Evolutionary conservation across 768 basidiomycete genomes (phyloP), one percentile per base, ranked within the genome.

Genomic region (Daedaleopsis nitida): DNA sequence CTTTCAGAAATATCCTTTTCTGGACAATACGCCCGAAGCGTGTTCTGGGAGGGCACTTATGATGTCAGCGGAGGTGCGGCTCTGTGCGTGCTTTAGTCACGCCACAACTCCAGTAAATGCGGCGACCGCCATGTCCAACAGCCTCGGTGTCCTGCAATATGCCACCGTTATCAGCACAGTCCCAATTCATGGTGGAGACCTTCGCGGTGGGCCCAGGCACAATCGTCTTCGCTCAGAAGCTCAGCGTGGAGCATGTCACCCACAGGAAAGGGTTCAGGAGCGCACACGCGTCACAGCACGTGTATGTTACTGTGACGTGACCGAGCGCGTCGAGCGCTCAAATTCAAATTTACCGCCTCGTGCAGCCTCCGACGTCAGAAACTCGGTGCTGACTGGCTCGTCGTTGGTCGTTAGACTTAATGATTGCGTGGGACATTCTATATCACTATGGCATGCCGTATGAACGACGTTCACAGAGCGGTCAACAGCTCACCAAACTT

Each of bases 401-500:
- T 32, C 3, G 27, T 32, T 3, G 7, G 27, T 3, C 27, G 7
- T 32, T 3, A 3, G 7, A 32, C 7, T 32, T 32, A n/a, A n/a
- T n/a, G n/a, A n/a, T n/a, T 7, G 27, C 7, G 27, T 32, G 7
- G 27, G 3, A 32, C 27, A 32, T 7, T 32, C 27, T 32, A 32
- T 3, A 7, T 32, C n/a, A n/a, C 27, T 32, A 3, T 32, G 27
- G 27, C 27, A 7, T 32, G 27, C 27, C 27, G 7, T 32, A 32
- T 32, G 3, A 42, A 21, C 6, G 19, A 49, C 8, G 10, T 39
- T 42, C 23, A 52, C 27, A 52, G 5, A 8, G n/a, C 23, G n/a
- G 16, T 42, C 64, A 91, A 68, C 19, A 86, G 78, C 48, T 80
- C 75, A 58, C 69, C 75, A 51, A 97, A 66, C 73, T 81, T 82